Base-by-base conservation (phyloP, 2,329 filamentous ascomycete species). In the Fusarium guadeloupense region DNA sequence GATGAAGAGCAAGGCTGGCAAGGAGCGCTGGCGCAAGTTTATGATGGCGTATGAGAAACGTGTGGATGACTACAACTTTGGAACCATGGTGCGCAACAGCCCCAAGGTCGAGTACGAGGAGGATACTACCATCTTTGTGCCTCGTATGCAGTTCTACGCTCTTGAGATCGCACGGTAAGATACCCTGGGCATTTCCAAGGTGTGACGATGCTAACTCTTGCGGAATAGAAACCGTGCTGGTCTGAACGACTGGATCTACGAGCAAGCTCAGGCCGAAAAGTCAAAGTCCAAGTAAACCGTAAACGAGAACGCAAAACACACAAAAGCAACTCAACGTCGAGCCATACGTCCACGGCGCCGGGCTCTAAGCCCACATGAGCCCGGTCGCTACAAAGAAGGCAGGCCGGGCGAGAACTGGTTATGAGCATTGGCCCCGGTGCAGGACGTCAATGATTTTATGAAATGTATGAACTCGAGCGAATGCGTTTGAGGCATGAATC, bases 1-100 rank as follows among this genome's bases (percentile, higher is more conserved):
- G 69, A 97, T 99, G 94, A 99, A 99, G 88, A 97, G 92, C 85
- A 96, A 96, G 81, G 78, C 81, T 13, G 94, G 94, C 74, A 99
- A 99, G 83, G 92, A 96, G 78, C 85, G 85, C 74, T 99, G 95
- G 95, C 88, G 95, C 71, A 91, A 90, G 65, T 99, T 97, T 80
- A 90, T 97, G 85, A 93, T 90, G 83, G 81, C 84, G 61, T 99
- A 97, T 76, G 93, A 98, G 80, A 93, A 96, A 78, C 94, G 86
- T 78, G 82, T 99, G n/a, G 90, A 95, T 63, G 96, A 99, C 78
- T 99, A 89, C 83, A 99, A 97, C 82, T 99, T 97, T 77, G 95
- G 95, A 51, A 97, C 95, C 28, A 93, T 99, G 85, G 76, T 99
- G 69, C 87, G 95, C 54, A 84, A 86, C 53, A 91, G 85, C 71